A percentile compares a stretch with the other conserved stretches of the same genome.
phyloP scores from a whole-genome alignment of 495 filamentous ascomycete species.

The Filosporella fistucella region DNA sequence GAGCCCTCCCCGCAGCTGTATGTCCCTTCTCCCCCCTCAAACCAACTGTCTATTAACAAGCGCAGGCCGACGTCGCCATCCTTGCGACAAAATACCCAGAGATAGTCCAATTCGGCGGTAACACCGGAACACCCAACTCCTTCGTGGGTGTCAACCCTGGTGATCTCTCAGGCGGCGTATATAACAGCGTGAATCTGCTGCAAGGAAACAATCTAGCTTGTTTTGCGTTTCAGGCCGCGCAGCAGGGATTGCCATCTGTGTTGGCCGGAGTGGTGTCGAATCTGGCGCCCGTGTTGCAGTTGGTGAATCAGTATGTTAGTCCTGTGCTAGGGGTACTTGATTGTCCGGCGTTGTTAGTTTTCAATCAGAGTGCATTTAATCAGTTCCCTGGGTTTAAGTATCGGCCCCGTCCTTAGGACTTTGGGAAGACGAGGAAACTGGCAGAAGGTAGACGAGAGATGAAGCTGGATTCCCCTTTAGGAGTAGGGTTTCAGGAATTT shows the following conservation, averaged over 20 bases:
- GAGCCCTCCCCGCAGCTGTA: neutral
- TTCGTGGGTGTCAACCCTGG: constrained; percentile 48
- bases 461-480: too few species aligned
- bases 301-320: neutral
- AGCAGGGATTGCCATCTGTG: neutral
- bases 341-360: constrained; percentile 24
- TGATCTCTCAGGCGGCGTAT: constrained; percentile 45
- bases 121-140: constrained; percentile 47
- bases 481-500: too few species aligned
- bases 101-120: constrained; percentile 45
- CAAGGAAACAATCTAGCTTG: constrained; percentile 45
- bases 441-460: too few species aligned
- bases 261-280: neutral
- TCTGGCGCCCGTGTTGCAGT: neutral
- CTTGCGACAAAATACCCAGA: constrained; percentile 22
- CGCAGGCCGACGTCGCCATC: constrained; percentile 28
- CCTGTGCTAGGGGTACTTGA: constrained; percentile 4
- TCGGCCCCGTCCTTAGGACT: too few species aligned
- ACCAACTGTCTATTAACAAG: too few species aligned
- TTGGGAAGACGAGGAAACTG: too few species aligned
- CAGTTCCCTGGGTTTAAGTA: constrained; percentile 23
- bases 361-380: constrained; percentile 21
- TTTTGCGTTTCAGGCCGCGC: constrained; percentile 30
- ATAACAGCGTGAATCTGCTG: constrained; percentile 33
- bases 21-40: neutral